Base-by-base conservation (phyloP, 805 yeast species). In the Metschnikowia sp. region DNA sequence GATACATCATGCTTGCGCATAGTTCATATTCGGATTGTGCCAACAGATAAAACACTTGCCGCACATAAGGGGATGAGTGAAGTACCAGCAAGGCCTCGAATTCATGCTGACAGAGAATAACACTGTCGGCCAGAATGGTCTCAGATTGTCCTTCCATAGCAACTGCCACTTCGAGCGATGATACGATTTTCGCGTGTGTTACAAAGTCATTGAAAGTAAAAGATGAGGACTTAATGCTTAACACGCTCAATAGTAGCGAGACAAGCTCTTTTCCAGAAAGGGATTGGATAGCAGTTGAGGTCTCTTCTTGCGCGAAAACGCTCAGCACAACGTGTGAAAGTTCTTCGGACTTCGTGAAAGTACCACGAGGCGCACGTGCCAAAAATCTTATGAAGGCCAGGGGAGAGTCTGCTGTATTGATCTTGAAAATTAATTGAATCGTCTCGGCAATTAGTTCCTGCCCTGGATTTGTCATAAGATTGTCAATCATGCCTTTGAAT, bases 1-100 rank as follows among this genome's bases (percentile, higher is more conserved):
- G 47, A 40, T 69, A 43, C 42, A 62, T 19, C 49, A 62, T 44
- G 49, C 49, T 34, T 34, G 56, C 46, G 1, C 68, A 63, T 5
- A 56, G 34, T 3, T 5, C 3, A 3, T 46, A 31, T 38, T 44
- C 30, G 1, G 12, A 10, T 13, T 22, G 7, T 8, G 18, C 33
- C 40, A 52, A 39, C 13, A 28, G 13, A 13, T 2, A 15, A 8
- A 50, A 38, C 2, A 40, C 45, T 29, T 29, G 50, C 10, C 47
- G n/a, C 28, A 53, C 37, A 32, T 47, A 45, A 11, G 12, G 19
- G 5, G 50, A 35, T 3, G 51, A 37, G 32, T 34, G 39, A 36
- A 48, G 42, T 4, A 9, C 18, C 45, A 40, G 44, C 29, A 45
- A 32, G 7, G n/a, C 9, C 13, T 19, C 15, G 12, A 30, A 42